Conservation (phyloP, 768 basidiomycete genomes). For the Serpula lacrymans region DNA sequence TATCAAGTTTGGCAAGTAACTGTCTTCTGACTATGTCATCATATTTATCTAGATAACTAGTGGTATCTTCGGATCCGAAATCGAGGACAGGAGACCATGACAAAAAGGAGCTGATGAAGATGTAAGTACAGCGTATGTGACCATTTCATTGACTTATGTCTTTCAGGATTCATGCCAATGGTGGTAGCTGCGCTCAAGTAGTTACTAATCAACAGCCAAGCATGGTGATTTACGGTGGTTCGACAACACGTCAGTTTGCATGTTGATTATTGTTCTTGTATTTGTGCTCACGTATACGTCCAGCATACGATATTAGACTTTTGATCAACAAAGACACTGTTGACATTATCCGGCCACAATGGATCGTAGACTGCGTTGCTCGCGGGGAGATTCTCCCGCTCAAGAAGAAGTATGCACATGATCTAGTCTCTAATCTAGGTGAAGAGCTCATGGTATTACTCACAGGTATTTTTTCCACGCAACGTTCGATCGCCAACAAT, state of each 20-base stretch:
- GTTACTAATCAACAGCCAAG: constrained; percentile 50
- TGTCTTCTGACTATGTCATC: background rate
- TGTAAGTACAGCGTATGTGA: constrained; percentile 38
- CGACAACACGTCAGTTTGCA: constrained; percentile 54
- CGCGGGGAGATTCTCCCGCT: constrained; percentile 55
- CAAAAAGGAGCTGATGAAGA: constrained; percentile 63
- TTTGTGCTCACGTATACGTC: no score
- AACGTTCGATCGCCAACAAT: constrained; percentile 44
- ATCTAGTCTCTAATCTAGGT: background rate
- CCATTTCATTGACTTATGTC: constrained; percentile 1
- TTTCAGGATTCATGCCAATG: constrained; percentile 64
- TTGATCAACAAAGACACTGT: constrained; percentile 66
- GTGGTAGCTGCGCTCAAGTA: constrained; percentile 63
- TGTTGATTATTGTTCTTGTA: no score
- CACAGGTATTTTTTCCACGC: constrained; percentile 79
- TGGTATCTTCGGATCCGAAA: constrained; percentile 74
- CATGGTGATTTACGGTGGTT: constrained; percentile 68
- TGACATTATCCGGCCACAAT: constrained; percentile 76
- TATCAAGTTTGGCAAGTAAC: constrained; percentile 71
- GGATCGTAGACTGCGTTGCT: constrained; percentile 79
- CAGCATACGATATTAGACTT: constrained; percentile 70
- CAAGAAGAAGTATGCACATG: constrained; percentile 53
- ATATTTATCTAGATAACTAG: constrained; percentile 33
- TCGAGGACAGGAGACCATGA: constrained; percentile 64
- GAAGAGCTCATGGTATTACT: background rate